Evolutionary conservation across 176 grass and related monocot genomes (phyloP), one percentile per base, ranked within the genome.

Genomic region (Lolium multiflorum): DNA sequence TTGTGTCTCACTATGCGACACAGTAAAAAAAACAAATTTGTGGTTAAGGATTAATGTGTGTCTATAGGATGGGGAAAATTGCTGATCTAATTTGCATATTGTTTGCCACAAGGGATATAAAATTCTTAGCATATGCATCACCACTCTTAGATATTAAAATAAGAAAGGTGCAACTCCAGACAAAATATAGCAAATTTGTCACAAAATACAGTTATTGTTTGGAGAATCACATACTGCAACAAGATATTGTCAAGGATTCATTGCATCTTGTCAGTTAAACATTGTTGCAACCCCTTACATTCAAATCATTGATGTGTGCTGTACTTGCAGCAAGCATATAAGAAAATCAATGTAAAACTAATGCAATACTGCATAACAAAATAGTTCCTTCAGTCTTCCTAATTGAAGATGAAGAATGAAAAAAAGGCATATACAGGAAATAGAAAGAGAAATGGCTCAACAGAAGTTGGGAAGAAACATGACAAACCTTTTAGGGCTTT

Each of bases 401-500:
- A 3, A 54, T 50, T 51, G 59, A 71, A 62, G 56, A 86, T 11
- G 5, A 76, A 60, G 20, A 58, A 18, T 77, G 78, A 78, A 84
- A 82, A 82, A 35, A 43, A 43, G 7, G 41, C 69, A 14, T 26
- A 68, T 66, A 81, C 24, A 62, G n/a, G 26, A 39, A 76, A 71
- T n/a, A 69, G 6, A 71, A 60, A 15, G 51, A 21, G 11, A 47
- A 57, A 44, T 16, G 18, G 43, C 50, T 56, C 56, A 78, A 81
- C 9, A 81, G 24, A 51, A 81, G 43, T 54, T 71, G 21, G 6
- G 72, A 38, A 72, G 60, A 55, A 57, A 80, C 71, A 85, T 44
- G 38, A 24, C 20, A 11, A 63, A 99, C 97, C 91, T 99, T 91
- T 99, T 99, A 79, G 97, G 97, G 74, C 92, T 99, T 87, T 99